Percentiles rank a stretch among this genome's conserved stretches.
phyloP scores from a whole-genome alignment of 192 early-diverging fungal species.

The Gaertneriomyces sp. region DNA sequence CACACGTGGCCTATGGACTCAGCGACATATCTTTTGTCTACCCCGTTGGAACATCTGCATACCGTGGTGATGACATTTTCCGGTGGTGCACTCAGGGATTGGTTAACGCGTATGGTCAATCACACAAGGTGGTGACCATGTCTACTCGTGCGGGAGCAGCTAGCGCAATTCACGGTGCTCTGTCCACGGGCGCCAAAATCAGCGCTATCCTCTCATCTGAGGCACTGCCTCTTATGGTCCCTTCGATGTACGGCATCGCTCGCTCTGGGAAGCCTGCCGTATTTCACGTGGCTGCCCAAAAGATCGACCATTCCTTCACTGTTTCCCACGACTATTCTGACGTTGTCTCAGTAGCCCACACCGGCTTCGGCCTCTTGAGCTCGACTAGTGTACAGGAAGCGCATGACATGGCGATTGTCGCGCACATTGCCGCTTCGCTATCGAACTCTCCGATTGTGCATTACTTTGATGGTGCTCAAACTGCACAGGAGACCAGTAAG shows the following conservation, averaged over 20 bases:
- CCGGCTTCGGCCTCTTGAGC: constrained; percentile 72
- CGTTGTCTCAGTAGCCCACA: constrained; percentile 70
- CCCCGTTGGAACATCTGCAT: constrained; percentile 56
- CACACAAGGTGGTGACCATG: constrained; percentile 70
- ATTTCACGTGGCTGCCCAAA: constrained; percentile 77
- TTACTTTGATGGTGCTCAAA: constrained; percentile 68
- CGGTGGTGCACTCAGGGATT: constrained; percentile 64
- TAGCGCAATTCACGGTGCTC: constrained; percentile 72
- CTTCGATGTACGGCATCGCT: constrained; percentile 73
- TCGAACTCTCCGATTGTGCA: constrained; percentile 74
- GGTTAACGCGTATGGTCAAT: constrained; percentile 66
- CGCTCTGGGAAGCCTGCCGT: constrained; percentile 61
- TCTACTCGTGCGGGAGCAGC: constrained; percentile 77
- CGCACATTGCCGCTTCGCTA: constrained; percentile 70
- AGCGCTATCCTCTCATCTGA: constrained; percentile 68
- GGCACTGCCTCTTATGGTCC: constrained; percentile 77
- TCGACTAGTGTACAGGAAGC: constrained; percentile 81
- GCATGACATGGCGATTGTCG: constrained; percentile 80
- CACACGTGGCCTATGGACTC: constrained; percentile 74
- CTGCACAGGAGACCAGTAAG: constrained; percentile 50
- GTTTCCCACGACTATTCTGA: constrained; percentile 62
- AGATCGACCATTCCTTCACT: constrained; percentile 57
- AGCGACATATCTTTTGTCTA: constrained; percentile 84
- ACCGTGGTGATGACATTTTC: constrained; percentile 61
- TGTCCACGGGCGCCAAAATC: constrained; percentile 43